Evolutionary conservation across 805 yeast genomes (phyloP), one percentile per base, ranked within the genome.

Genomic region (Nakazawaea anatomiae): DNA sequence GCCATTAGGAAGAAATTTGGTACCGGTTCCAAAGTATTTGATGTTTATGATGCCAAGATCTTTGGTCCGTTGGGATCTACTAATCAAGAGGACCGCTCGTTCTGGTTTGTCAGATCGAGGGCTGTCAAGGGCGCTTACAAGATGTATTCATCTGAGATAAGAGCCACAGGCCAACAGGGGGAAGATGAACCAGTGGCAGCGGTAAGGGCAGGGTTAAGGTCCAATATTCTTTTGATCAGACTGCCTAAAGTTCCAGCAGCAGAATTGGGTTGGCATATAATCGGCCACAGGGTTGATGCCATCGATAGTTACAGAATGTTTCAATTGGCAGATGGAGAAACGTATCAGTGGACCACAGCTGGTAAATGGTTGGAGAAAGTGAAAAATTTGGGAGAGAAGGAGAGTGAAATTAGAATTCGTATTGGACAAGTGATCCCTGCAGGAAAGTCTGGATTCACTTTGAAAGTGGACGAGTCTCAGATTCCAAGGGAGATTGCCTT

Each of bases 71-170:
- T 64, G 45, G 77, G 77, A 4, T 68, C 76, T 18, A 58, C 64
- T 4, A 73, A 77, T 45, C 70, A 74, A n/a, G 63, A 65, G 12
- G 66, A 76, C 43, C 65, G 76, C 31, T 56, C 79, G 14, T 80
- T 75, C 58, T 76, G 80, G 75, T 76, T 79, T 67, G 72, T 71
- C 12, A 70, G 86, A 56, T 80, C 86, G n/a, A 71, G 85, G 54
- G 83, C 85, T 4, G 85, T 81, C 47, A 81, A 80, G 63, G 85
- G 87, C 46, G 82, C 84, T 1, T 82, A 80, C 66, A 79, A 75
- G 60, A 74, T 81, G 80, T 80, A 69, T 57, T 71, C 76, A 8
- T 57, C 68, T 9, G 68, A 60, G 14, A 65, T 74, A 41, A 55
- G 60, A 38, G 69, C 65, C 4, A 74, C 79, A 1, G 80, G 79